Conservation (phyloP, 495 filamentous ascomycete species). For the Penicillium lividum region DNA sequence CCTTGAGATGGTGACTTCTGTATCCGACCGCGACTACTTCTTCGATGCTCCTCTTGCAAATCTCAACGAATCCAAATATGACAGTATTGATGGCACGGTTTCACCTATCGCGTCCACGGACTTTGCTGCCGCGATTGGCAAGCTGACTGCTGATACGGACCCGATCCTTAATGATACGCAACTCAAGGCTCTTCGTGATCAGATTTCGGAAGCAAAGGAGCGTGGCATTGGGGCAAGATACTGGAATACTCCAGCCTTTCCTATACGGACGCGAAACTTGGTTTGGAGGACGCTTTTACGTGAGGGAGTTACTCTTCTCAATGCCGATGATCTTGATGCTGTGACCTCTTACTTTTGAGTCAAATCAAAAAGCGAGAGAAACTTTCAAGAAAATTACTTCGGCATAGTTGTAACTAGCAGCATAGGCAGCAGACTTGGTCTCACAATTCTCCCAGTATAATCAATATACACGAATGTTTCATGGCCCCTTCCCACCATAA, state of each 20-base stretch:
- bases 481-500: background rate
- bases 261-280: conserved; percentile 59
- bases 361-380: background rate
- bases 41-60: conserved; percentile 59
- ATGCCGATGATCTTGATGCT: conserved; percentile 73
- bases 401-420: background rate
- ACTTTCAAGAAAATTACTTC: background rate
- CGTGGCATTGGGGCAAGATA: conserved; percentile 69
- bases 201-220: conserved; percentile 61
- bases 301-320: conserved; percentile 72
- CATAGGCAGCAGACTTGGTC: background rate
- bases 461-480: background rate
- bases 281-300: conserved; percentile 67
- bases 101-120: conserved; percentile 54
- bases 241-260: conserved; percentile 75
- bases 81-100: conserved; percentile 46
- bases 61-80: conserved; percentile 42
- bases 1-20: conserved; percentile 58
- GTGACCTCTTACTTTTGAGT: conserved; percentile 43
- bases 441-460: background rate
- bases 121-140: conserved; percentile 44
- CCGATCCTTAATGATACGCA: conserved; percentile 49
- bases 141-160: conserved; percentile 32
- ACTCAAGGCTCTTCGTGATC: conserved; percentile 55
- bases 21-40: conserved; percentile 58